These are phyloP conservation scores for Neophaeococcomyces aloes DNA, from an alignment of 2,329 filamentous ascomycete species.

Conservation along the genomic window DNA sequence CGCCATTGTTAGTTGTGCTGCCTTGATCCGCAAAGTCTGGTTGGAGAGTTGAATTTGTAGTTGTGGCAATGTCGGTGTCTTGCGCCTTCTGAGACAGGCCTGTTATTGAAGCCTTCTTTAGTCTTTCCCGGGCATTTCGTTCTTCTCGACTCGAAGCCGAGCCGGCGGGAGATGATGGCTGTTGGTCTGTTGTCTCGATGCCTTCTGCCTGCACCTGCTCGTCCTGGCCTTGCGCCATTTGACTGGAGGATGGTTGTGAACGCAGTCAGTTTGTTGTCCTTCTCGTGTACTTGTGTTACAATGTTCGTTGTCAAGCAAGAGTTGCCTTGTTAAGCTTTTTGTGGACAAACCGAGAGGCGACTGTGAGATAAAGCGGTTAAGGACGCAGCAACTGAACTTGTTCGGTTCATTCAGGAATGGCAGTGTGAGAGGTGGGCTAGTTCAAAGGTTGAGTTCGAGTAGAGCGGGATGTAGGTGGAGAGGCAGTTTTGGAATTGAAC, in stretches of 20 bases:
- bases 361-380: too few species aligned
- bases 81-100: constrained; percentile 22
- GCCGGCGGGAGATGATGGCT: constrained; percentile 26
- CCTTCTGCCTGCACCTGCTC: constrained; percentile 4
- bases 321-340: too few species aligned
- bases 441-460: too few species aligned
- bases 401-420: too few species aligned
- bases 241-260: background rate
- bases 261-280: background rate
- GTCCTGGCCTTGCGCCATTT: constrained; percentile 6
- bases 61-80: background rate
- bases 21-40: constrained; percentile 20
- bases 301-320: too few species aligned
- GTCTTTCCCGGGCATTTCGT: constrained; percentile 49
- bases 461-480: too few species aligned
- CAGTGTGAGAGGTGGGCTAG: too few species aligned
- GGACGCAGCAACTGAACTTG: too few species aligned
- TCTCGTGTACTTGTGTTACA: background rate
- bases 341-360: too few species aligned
- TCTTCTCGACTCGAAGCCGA: constrained; percentile 24
- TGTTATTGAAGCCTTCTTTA: constrained; percentile 52
- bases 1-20: constrained; percentile 24
- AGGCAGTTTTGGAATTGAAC: too few species aligned
- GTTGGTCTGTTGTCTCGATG: constrained; percentile 21
- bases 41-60: constrained; percentile 24